Conservation (phyloP, 805 yeast genomes). For the Phaffomyces antillensis region DNA sequence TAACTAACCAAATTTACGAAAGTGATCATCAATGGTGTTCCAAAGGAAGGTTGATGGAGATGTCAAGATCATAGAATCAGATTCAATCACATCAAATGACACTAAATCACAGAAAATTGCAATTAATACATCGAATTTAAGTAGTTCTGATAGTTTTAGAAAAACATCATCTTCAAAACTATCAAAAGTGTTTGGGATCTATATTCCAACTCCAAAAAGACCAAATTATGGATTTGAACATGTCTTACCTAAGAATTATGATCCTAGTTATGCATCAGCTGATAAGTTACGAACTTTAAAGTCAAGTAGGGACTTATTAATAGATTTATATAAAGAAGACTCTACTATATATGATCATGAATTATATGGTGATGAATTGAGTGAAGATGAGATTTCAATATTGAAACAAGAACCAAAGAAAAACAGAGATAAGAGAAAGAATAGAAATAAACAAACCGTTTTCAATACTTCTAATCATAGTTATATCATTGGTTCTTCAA, state of each 20-base stretch:
- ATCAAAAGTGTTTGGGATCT: neutral
- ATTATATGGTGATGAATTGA: constrained; percentile 8
- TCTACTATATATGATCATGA: constrained; percentile 9
- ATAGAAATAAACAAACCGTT: neutral
- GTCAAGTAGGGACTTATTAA: neutral
- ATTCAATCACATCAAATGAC: no score
- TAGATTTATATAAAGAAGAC: constrained; percentile 1
- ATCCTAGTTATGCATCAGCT: neutral
- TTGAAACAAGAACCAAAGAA: constrained; percentile 1
- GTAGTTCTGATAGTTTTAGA: neutral
- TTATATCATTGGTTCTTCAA: neutral
- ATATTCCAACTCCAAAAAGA: neutral
- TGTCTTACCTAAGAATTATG: neutral
- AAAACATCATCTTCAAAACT: neutral
- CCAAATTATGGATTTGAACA: neutral
- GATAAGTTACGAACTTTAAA: neutral
- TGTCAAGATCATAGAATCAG: no score
- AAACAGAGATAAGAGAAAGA: neutral
- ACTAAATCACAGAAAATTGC: no score
- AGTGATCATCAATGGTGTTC: no score
- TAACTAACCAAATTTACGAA: no score
- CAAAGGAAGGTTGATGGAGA: no score
- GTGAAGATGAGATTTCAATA: constrained; percentile 14
- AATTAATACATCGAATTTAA: no score
- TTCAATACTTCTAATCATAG: neutral